Conservation (phyloP, 257 asterid species). For the Cordia subcordata region DNA sequence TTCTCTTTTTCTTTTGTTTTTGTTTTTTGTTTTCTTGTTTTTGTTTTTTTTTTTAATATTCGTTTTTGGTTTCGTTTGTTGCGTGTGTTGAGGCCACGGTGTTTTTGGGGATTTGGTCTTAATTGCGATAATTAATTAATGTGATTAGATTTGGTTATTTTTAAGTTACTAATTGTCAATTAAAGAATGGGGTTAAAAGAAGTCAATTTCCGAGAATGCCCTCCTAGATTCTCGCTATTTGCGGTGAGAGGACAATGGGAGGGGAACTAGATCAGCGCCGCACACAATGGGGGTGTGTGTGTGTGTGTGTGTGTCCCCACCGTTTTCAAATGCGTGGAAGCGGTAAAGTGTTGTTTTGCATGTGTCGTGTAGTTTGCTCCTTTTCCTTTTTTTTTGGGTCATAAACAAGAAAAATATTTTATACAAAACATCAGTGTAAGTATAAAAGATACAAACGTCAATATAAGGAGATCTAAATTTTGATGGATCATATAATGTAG, state of each 20-base stretch:
- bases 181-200: neutral
- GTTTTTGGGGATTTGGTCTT: constrained; percentile 48
- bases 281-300: neutral
- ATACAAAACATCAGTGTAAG: too few species aligned
- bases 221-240: constrained; percentile 26
- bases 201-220: constrained; percentile 40
- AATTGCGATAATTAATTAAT: too few species aligned
- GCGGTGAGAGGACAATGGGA: constrained; percentile 5
- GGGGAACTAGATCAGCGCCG: neutral
- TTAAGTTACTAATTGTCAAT: neutral
- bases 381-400: too few species aligned
- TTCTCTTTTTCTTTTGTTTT: neutral
- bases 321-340: constrained; percentile 3
- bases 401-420: too few species aligned
- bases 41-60: neutral
- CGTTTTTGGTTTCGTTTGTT: constrained; percentile 13
- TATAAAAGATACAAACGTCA: too few species aligned
- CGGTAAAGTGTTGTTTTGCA: neutral
- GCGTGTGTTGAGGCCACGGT: constrained; percentile 41
- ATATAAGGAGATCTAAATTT: too few species aligned
- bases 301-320: constrained; percentile 26
- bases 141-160: too few species aligned
- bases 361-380: too few species aligned
- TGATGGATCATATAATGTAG: too few species aligned
- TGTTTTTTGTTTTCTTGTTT: neutral